Evolutionary conservation across 2,329 filamentous ascomycete species (phyloP).

Genomic region (Alternaria sp.): DNA sequence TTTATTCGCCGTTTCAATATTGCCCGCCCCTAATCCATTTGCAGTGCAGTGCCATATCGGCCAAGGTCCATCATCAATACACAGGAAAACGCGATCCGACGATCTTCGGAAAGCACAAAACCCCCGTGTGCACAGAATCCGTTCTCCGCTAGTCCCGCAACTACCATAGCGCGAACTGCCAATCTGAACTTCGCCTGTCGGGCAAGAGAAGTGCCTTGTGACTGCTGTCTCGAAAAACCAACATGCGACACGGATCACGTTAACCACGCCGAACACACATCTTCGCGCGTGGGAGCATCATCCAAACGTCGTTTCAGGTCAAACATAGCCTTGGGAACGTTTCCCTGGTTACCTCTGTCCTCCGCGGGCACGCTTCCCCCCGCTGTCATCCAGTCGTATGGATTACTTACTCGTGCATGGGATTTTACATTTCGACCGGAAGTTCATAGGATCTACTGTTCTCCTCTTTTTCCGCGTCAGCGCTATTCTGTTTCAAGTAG

Average conservation of each 20-base stretch:
- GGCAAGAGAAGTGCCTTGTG: neutral
- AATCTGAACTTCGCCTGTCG: neutral
- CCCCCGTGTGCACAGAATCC: neutral
- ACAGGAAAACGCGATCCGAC: conserved; percentile 1
- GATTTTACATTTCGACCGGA: neutral
- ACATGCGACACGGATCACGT: neutral
- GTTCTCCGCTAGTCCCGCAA: neutral
- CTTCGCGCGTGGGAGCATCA: neutral
- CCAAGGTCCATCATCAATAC: neutral
- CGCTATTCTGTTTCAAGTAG: neutral
- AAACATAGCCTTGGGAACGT: neutral
- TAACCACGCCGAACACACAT: neutral
- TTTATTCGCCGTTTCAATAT: neutral
- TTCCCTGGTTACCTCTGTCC: neutral
- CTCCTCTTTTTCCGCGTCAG: neutral
- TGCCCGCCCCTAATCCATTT: neutral
- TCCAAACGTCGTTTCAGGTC: neutral
- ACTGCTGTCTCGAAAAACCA: neutral
- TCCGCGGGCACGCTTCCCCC: neutral
- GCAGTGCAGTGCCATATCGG: neutral
- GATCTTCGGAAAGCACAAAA: conserved; percentile 9
- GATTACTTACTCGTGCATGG: neutral
- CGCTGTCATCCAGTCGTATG: neutral
- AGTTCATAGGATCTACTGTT: neutral
- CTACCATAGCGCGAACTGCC: neutral